A percentile compares a stretch with the other conserved stretches of the same genome.
Conservation (phyloP, 2,329 filamentous ascomycete species). For the Clarireedia monteithiana region DNA sequence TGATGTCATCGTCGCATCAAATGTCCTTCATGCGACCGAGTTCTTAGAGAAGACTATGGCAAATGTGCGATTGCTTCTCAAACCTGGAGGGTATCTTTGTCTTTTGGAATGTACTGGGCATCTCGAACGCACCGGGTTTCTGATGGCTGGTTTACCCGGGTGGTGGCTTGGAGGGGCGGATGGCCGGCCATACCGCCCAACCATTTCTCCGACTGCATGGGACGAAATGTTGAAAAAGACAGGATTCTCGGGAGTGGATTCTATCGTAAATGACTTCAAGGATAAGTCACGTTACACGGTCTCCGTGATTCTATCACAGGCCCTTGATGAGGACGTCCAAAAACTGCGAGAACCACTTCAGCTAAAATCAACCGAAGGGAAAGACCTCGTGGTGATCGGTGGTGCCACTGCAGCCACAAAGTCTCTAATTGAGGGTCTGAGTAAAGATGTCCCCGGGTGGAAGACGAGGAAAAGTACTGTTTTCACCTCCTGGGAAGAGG, state of each 20-base stretch:
- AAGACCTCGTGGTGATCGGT: constrained; percentile 1
- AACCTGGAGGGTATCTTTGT: constrained; percentile 16
- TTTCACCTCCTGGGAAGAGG: neutral
- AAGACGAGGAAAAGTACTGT: neutral
- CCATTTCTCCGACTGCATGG: constrained; percentile 10
- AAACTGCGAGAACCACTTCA: constrained; percentile 3
- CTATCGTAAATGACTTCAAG: neutral
- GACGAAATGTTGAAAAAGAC: constrained; percentile 2
- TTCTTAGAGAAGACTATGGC: constrained; percentile 12
- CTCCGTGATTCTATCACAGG: constrained; percentile 2
- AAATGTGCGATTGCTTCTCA: constrained; percentile 17
- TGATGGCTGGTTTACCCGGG: constrained; percentile 3
- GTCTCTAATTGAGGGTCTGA: neutral
- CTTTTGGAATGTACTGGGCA: constrained; percentile 6
- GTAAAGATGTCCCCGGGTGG: neutral
- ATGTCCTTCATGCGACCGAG: constrained; percentile 23
- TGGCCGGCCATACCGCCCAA: constrained; percentile 20
- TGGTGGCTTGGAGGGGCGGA: constrained; percentile 14
- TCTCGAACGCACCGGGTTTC: neutral
- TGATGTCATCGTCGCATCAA: constrained; percentile 22
- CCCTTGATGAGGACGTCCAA: constrained; percentile 11
- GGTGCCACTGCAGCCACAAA: neutral
- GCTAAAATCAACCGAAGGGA: neutral
- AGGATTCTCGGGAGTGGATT: constrained; percentile 11
- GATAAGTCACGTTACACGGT: neutral